Evolutionary conservation across 2,329 filamentous ascomycete species (phyloP), one percentile per base, ranked within the genome.

Genomic region (Stagonosporopsis tanaceti): DNA sequence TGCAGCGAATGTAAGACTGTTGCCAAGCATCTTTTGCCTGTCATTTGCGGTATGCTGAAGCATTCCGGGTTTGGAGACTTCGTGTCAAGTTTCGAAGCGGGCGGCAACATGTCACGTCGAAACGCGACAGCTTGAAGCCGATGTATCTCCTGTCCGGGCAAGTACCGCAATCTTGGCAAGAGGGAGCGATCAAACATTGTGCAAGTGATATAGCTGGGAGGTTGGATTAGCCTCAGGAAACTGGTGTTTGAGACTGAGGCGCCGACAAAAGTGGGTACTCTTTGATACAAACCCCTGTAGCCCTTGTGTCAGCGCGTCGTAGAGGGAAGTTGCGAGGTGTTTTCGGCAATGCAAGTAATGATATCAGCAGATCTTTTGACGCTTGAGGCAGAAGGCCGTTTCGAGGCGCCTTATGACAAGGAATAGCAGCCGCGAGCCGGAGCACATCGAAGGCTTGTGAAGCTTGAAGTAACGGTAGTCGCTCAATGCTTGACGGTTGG

Each of bases 11-110:
- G 20, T 24, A 14, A 38, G 30, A 42, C 25, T 15, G 30, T 20
- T 32, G 54, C 54, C 54, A 57, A 57, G 48, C 24, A 15, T 4
- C 27, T 38, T 14, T 24, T 38, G n/a, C 32, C 22, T 35, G 44
- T 12, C 38, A 50, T 46, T 37, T 47, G 50, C 15, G 45, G 38
- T 34, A 37, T 37, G 46, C 38, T 40, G 56, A 57, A 52, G 57
- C 57, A 25, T 14, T 47, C 9, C 28, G 47, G 34, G 67, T 69
- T 68, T 68, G 62, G 59, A 41, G 45, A 45, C 50, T 44, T 55
- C 46, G 57, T 56, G 45, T 57, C 59, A 62, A 58, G 66, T 69
- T 69, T 69, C 67, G 67, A 68, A 69, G 46, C 42, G 62, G 58
- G 47, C 47, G 17, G 41, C 25, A 59, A 61, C 58, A 63, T 56